Evolutionary conservation across 225 moss, liverwort and hornwort genomes (phyloP).

Genomic region (Pseudoscleropodium purum): DNA sequence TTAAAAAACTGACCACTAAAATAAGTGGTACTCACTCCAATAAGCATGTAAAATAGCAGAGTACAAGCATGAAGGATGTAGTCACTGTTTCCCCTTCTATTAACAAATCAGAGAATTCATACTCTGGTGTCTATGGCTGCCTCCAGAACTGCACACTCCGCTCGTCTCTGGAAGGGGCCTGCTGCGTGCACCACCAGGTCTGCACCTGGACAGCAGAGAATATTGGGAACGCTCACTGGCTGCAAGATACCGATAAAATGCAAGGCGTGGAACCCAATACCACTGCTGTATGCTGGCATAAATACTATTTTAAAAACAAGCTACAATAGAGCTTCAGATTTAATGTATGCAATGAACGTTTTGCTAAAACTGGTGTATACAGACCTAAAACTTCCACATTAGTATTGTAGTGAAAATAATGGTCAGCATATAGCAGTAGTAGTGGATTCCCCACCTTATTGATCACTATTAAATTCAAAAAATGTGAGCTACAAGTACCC

Average conservation of each 20-base stretch:
- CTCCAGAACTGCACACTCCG: conserved; percentile 56
- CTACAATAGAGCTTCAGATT: neutral
- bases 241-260: neutral
- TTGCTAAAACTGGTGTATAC: neutral
- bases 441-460: neutral
- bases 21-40: neutral
- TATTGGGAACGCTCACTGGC: neutral
- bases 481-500: neutral
- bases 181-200: conserved; percentile 88
- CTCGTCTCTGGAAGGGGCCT: conserved; percentile 74
- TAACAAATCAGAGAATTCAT: neutral
- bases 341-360: neutral
- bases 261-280: neutral
- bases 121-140: conserved; percentile 79
- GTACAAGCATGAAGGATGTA: neutral
- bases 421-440: neutral
- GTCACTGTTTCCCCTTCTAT: neutral
- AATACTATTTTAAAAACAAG: neutral
- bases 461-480: neutral
- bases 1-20: neutral
- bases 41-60: neutral
- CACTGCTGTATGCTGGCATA: neutral
- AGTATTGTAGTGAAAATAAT: neutral
- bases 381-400: neutral
- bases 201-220: conserved; percentile 17